These are phyloP conservation scores for Raffaelea ambrosiae DNA, from an alignment of 2,329 filamentous ascomycete species.

Conservation along the genomic window DNA sequence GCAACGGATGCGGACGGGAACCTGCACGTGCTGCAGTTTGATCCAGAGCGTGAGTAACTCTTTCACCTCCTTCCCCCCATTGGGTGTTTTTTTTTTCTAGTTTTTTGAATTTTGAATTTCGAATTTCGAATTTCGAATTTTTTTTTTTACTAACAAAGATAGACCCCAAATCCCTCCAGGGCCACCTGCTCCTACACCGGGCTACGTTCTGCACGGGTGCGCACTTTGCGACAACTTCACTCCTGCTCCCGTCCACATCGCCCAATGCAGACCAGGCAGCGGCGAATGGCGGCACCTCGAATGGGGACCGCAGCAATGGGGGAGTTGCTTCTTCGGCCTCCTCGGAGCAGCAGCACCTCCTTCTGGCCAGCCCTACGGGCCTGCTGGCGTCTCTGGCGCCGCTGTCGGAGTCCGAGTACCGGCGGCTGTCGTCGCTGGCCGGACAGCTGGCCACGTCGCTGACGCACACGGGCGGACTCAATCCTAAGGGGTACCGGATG, in stretches of 20 bases:
- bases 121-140: not conserved
- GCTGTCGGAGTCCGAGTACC: conserved; percentile 71
- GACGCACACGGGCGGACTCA: conserved; percentile 69
- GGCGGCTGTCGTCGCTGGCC: conserved; percentile 72
- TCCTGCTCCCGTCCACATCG: conserved; percentile 61
- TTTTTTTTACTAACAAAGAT: not conserved
- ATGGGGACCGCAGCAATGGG: too few relatives aligned
- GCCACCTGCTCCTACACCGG: conserved; percentile 76
- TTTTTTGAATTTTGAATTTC: not conserved
- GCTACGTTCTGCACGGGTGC: conserved; percentile 80
- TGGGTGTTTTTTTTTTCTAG: not conserved
- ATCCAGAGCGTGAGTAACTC: conserved; percentile 70
- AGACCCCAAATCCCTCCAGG: conserved; percentile 92
- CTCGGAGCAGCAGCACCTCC: conserved; percentile 9
- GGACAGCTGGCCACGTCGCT: conserved; percentile 71
- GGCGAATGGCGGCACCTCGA: too few relatives aligned
- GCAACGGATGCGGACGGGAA: conserved; percentile 79
- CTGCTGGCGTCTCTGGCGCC: conserved; percentile 69
- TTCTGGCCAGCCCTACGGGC: conserved; percentile 44
- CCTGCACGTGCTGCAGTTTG: conserved; percentile 83
- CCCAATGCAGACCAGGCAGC: conserved; percentile 23
- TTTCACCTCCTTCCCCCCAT: not conserved
- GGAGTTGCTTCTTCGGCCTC: not conserved
- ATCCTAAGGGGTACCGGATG: conserved; percentile 69
- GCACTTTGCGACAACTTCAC: conserved; percentile 66